Percentiles rank a stretch among this genome's conserved stretches.
These are phyloP conservation scores for Sclerotiophoma versabilis DNA, from an alignment of 2,329 filamentous ascomycete species.

Conservation along the genomic window DNA sequence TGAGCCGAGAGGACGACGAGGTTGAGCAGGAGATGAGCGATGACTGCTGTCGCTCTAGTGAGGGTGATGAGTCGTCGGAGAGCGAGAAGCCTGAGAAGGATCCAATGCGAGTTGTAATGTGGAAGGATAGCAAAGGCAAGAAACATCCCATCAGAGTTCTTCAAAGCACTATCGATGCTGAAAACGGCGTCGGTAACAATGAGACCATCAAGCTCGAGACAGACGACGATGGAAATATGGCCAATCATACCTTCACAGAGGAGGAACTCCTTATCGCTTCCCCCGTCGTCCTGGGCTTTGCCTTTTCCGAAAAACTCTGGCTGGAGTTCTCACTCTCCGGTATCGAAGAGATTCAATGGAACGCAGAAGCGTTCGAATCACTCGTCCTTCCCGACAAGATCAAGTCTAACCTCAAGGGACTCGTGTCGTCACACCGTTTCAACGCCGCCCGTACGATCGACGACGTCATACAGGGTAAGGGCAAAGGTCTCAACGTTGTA, in stretches of 20 bases:
- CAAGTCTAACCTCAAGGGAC: constrained; percentile 74
- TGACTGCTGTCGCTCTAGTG: constrained; percentile 47
- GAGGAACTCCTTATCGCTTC: constrained; percentile 86
- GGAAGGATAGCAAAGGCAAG: constrained; percentile 59
- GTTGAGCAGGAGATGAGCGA: constrained; percentile 57
- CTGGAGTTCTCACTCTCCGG: constrained; percentile 84
- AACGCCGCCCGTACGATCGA: constrained; percentile 83
- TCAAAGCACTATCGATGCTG: constrained; percentile 36
- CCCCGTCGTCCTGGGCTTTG: constrained; percentile 84
- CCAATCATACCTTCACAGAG: constrained; percentile 70
- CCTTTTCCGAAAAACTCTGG: constrained; percentile 89
- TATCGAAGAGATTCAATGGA: constrained; percentile 83
- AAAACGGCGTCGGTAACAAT: constrained; percentile 62
- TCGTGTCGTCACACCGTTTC: constrained; percentile 85
- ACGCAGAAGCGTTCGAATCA: constrained; percentile 80
- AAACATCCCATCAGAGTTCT: constrained; percentile 62
- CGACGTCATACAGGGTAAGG: constrained; percentile 75
- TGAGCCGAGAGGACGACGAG: constrained; percentile 62
- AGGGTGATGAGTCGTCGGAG: constrained; percentile 36
- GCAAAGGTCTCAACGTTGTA: constrained; percentile 81
- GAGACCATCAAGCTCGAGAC: constrained; percentile 53
- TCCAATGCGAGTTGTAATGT: constrained; percentile 49
- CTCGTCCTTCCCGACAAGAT: constrained; percentile 73
- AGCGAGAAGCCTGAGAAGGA: constrained; percentile 46
- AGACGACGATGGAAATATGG: constrained; percentile 43